phyloP scores from a whole-genome alignment of 164 flowering plant genomes.

The Annona cherimola region DNA sequence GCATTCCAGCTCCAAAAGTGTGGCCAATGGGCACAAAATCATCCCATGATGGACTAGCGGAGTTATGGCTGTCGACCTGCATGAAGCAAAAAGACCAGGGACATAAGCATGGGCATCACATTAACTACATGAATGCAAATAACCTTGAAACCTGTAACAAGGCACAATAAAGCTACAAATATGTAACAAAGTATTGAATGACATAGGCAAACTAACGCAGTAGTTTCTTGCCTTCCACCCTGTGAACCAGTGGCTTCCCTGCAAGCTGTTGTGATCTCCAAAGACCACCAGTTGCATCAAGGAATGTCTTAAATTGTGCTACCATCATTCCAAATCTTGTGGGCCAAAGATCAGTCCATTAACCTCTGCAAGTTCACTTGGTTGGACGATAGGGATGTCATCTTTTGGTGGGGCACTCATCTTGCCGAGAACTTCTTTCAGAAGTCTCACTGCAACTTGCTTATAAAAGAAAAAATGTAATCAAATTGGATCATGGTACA shows the following conservation, averaged over 20 bases:
- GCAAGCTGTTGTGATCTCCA: slow-evolving; percentile 84
- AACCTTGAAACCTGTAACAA: too few species aligned
- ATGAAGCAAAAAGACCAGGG: not conserved
- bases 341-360: slow-evolving; percentile 88
- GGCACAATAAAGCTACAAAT: too few species aligned
- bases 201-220: slow-evolving; percentile 49
- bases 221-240: slow-evolving; percentile 92
- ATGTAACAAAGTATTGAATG: not conserved
- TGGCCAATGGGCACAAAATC: slow-evolving; percentile 88
- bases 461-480: not conserved
- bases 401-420: slow-evolving; percentile 88
- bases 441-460: slow-evolving; percentile 78
- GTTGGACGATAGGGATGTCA: slow-evolving; percentile 59
- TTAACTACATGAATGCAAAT: too few species aligned
- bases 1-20: slow-evolving; percentile 95
- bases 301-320: slow-evolving; percentile 85
- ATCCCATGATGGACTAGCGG: slow-evolving; percentile 90
- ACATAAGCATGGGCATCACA: too few species aligned
- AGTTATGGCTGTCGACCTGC: slow-evolving; percentile 82
- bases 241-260: slow-evolving; percentile 93
- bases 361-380: slow-evolving; percentile 73
- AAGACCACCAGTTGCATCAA: slow-evolving; percentile 81
- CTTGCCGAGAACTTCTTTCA: slow-evolving; percentile 71
- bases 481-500: not conserved
- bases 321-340: slow-evolving; percentile 95